phyloP scores from a whole-genome alignment of 2,329 filamentous ascomycete species.

The Mariannaea elegans region DNA sequence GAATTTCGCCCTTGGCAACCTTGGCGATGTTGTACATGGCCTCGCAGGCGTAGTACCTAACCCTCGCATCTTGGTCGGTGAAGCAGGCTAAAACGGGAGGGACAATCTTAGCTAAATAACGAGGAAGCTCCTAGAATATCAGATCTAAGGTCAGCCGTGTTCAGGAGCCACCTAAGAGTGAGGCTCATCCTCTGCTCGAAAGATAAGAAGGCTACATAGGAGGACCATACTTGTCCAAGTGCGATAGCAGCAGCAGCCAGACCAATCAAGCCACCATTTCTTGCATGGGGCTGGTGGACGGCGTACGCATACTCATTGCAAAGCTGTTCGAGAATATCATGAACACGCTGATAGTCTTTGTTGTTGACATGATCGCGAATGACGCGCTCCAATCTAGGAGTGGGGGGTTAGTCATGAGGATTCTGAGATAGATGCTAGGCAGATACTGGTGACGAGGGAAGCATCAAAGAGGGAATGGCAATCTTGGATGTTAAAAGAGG shows the following conservation, averaged over 20 bases:
- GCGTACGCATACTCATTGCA: conserved; percentile 98
- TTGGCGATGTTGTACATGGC: conserved; percentile 99
- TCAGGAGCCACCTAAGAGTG: no score
- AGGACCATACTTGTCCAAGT: conserved; percentile 78
- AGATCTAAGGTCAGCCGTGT: not conserved
- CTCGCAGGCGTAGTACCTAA: conserved; percentile 98
- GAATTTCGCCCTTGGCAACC: conserved; percentile 96
- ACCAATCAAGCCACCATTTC: conserved; percentile 95
- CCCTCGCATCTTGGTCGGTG: conserved; percentile 95
- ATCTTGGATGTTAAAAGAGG: no score
- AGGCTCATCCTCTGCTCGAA: not conserved
- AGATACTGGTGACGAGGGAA: not conserved
- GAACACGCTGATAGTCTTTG: conserved; percentile 82
- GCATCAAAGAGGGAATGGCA: not conserved
- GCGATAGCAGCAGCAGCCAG: conserved; percentile 96
- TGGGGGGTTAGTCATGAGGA: conserved; percentile 17
- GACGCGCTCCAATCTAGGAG: conserved; percentile 80
- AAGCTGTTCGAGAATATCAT: conserved; percentile 91
- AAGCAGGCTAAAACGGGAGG: conserved; percentile 97
- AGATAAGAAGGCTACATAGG: no score
- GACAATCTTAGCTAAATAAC: conserved; percentile 92
- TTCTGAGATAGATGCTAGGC: not conserved
- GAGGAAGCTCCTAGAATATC: conserved; percentile 78
- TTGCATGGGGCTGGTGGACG: conserved; percentile 93
- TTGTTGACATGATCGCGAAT: conserved; percentile 84